Evolutionary conservation across 2,329 filamentous ascomycete genomes (phyloP).

Genomic region (Pseudogymnoascus sp.): DNA sequence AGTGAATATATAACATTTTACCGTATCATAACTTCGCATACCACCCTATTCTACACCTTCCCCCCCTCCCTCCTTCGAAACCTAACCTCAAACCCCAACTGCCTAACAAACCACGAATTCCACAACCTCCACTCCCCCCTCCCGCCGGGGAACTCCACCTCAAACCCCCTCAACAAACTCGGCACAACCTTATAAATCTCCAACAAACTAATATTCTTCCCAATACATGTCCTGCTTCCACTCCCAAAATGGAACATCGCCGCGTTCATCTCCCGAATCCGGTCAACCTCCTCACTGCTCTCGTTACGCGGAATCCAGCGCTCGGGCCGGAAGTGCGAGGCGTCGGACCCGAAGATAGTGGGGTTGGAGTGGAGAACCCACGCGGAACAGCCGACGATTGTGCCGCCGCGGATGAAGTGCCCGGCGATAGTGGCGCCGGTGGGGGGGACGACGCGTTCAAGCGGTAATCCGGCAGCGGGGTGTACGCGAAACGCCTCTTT

Average conservation of each 20-base stretch:
- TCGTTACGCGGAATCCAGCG: conserved; percentile 42
- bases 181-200: conserved; percentile 58
- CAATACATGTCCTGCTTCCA: conserved; percentile 61
- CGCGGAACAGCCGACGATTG: conserved; percentile 64
- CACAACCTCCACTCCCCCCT: conserved; percentile 47
- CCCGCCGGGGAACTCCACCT: conserved; percentile 45
- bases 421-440: conserved; percentile 56
- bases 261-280: conserved; percentile 57
- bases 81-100: conserved; percentile 40
- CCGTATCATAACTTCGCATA: not conserved
- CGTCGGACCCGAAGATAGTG: conserved; percentile 60
- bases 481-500: conserved; percentile 72
- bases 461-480: conserved; percentile 61
- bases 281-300: conserved; percentile 37
- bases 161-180: conserved; percentile 53
- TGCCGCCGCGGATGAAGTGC: conserved; percentile 55
- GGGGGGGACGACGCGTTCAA: conserved; percentile 64
- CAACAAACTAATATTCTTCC: conserved; percentile 55
- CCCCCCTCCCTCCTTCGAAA: conserved; percentile 18
- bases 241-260: conserved; percentile 68
- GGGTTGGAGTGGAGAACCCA: conserved; percentile 65
- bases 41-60: not conserved
- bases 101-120: conserved; percentile 57
- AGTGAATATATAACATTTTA: not conserved
- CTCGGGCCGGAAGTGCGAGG: conserved; percentile 59